phyloP scores from a whole-genome alignment of 306 rosid genomes.

The Trifolium pratense region DNA sequence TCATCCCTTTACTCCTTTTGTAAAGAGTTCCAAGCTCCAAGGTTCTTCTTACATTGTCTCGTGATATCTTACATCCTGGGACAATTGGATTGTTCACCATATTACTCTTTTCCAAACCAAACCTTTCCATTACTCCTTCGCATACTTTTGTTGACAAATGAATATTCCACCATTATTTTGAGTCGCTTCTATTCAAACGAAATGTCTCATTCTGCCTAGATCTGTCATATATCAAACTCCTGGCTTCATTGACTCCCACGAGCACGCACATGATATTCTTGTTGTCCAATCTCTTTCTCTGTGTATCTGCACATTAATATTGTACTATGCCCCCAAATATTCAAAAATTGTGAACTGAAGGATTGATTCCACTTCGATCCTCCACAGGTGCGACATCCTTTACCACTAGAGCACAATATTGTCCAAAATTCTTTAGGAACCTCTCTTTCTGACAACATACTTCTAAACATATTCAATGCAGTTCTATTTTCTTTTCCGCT shows the following conservation, averaged over 20 bases:
- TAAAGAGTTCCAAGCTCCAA: background rate
- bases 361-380: background rate
- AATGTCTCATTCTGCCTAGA: background rate
- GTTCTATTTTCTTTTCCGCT: background rate
- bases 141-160: background rate
- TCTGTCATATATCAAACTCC: background rate
- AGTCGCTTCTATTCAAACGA: background rate
- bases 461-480: background rate
- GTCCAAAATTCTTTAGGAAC: background rate
- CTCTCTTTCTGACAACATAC: background rate
- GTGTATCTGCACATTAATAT: background rate
- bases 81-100: background rate
- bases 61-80: background rate
- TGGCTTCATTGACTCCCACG: background rate
- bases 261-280: background rate
- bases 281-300: background rate
- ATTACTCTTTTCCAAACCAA: background rate
- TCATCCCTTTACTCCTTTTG: background rate
- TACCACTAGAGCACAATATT: background rate
- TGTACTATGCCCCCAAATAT: background rate
- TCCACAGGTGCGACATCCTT: background rate
- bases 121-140: background rate
- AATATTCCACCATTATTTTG: background rate
- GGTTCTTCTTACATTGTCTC: background rate
- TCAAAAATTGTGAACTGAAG: background rate